Base-by-base conservation (phyloP, 129 eudicot genomes). In the Helianthus tuberosus region DNA sequence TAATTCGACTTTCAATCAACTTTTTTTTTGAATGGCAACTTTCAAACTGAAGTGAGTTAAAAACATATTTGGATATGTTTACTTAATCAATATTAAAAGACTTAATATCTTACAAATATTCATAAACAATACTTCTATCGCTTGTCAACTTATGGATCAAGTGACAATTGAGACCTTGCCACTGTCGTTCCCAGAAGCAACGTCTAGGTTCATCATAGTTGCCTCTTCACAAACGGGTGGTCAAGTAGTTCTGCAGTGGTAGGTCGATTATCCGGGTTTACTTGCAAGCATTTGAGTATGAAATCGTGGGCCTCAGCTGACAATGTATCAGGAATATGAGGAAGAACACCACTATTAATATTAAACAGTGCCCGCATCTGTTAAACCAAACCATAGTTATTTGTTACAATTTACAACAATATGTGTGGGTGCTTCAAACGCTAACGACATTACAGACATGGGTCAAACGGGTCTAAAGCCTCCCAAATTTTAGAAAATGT, bases 311-410 rank as follows among this genome's bases (percentile, higher is more conserved):
- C 91, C 60, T 85, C 91, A 10, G 47, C 64, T 48, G 96, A 90
- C 67, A 90, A 77, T 13, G 89, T 58, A 55, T 77, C 32, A 29
- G 96, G 93, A 36, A 90, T 75, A 1, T 63, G 80, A 15, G 96
- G 94, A 44, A 66, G 91, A 39, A 69, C 72, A 60, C 91, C 90
- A 57, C 20, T 74, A 46, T 91, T 87, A 38, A 85, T 87, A 47
- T 71, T 81, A 77, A 81, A 85, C 36, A 90, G 29, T 25, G 96
- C 94, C 79, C 68, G 86, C 90, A 87, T 81, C 93, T 90, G 85
- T 6, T 46, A 23, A 46, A 77, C 13, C 48, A 27, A 27, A 27
- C 32, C 32, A 27, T 27, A 27, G 32, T 27, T 27, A 27, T 27
- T 27, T 27, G 32, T 27, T 27, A 27, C 32, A 27, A 27, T 2